Conservation (phyloP, 2,329 filamentous ascomycete genomes). For the Oidium heveae region DNA sequence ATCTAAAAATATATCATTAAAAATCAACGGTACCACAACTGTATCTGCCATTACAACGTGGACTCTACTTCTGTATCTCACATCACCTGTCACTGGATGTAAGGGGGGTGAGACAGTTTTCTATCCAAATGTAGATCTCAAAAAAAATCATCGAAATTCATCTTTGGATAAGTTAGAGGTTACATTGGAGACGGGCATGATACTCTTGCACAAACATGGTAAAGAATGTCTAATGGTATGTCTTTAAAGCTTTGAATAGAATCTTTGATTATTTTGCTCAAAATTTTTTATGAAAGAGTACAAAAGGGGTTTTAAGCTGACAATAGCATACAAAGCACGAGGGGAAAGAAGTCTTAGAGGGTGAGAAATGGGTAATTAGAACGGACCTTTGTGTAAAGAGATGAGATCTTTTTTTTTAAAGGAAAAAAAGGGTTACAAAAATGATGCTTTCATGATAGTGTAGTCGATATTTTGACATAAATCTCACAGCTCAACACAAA, state of each 20-base stretch:
- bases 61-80: constrained; percentile 76
- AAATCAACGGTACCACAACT: constrained; percentile 17
- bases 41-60: constrained; percentile 52
- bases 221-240: constrained; percentile 58
- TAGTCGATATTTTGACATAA: too few relatives aligned
- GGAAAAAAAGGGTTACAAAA: not conserved
- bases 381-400: constrained; percentile 46
- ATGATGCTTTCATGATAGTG: too few relatives aligned
- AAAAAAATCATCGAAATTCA: constrained; percentile 6
- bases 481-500: too few relatives aligned
- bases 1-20: constrained; percentile 44
- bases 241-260: constrained; percentile 3
- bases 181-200: constrained; percentile 57
- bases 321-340: constrained; percentile 32
- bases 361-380: constrained; percentile 78
- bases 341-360: constrained; percentile 49
- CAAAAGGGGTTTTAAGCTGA: not conserved
- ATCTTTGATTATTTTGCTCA: not conserved
- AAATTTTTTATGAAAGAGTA: not conserved
- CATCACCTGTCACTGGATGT: constrained; percentile 48
- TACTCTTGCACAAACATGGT: constrained; percentile 70
- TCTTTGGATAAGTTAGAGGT: constrained; percentile 30
- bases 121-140: constrained; percentile 40
- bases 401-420: not conserved
- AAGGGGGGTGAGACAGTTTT: constrained; percentile 78